Evolutionary conservation across 2,329 filamentous ascomycete genomes (phyloP).

Genomic region (Fusarium sp.): DNA sequence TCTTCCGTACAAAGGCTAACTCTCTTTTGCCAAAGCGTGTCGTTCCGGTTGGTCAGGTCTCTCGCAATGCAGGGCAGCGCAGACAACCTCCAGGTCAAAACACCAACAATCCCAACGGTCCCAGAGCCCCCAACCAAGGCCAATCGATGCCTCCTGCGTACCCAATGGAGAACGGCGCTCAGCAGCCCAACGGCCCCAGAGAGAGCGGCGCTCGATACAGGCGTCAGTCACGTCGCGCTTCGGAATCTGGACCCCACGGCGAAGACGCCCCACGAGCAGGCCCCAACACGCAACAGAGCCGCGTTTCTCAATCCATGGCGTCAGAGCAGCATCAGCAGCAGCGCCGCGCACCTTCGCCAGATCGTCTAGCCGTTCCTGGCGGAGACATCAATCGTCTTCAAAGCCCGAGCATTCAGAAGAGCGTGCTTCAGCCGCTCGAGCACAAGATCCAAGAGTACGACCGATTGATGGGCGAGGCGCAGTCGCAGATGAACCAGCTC

Average conservation of each 20-base stretch:
- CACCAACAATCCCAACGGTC: slow-evolving; percentile 21
- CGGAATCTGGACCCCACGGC: slow-evolving; percentile 23
- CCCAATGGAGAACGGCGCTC: slow-evolving; percentile 32
- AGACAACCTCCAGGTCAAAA: slow-evolving; percentile 31
- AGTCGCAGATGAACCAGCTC: slow-evolving; percentile 53
- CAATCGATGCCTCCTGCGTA: slow-evolving; percentile 38
- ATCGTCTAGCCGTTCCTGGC: slow-evolving; percentile 29
- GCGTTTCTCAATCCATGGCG: slow-evolving; percentile 24
- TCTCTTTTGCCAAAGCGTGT: slow-evolving; percentile 35
- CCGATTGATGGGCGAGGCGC: slow-evolving; percentile 53
- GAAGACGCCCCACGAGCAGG: slow-evolving; percentile 23
- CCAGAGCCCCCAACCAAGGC: slow-evolving; percentile 12
- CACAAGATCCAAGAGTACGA: slow-evolving; percentile 57
- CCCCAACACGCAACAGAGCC: slow-evolving; percentile 34
- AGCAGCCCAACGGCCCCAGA: slow-evolving; percentile 26
- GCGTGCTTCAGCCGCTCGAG: slow-evolving; percentile 56
- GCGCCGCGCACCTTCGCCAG: slow-evolving; percentile 32
- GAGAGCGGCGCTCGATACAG: slow-evolving; percentile 34
- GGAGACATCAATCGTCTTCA: slow-evolving; percentile 53
- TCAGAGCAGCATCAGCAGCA: slow-evolving; percentile 28
- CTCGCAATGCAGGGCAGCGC: slow-evolving; percentile 35
- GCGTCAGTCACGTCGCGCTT: slow-evolving; percentile 39
- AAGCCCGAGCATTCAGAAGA: slow-evolving; percentile 54
- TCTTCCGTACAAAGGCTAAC: slow-evolving; percentile 28
- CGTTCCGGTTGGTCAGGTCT: slow-evolving; percentile 39